Percentiles rank a stretch among this genome's conserved stretches.
Conservation (phyloP, 164 flowering plant species). For the Amborella trichopoda region DNA sequence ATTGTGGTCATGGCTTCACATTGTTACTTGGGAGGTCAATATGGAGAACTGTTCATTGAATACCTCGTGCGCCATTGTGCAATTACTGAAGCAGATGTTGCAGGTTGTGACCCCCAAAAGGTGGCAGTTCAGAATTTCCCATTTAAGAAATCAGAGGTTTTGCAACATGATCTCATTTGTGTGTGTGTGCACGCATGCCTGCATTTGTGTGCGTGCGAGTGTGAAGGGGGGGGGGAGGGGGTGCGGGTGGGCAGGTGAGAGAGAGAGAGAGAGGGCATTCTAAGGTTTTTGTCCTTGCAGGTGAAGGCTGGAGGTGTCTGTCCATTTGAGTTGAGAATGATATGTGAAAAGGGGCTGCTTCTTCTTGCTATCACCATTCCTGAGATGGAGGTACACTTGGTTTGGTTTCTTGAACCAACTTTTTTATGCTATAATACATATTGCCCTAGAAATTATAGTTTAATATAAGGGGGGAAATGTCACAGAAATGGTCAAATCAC, state of each 20-base stretch:
- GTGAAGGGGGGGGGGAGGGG: too few relatives aligned
- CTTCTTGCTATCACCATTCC: conserved; percentile 84
- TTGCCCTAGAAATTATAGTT: too few relatives aligned
- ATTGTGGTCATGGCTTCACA: conserved; percentile 99
- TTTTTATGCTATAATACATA: too few relatives aligned
- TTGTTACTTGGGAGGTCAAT: conserved; percentile 82
- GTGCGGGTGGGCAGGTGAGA: too few relatives aligned
- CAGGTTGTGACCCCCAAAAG: conserved; percentile 26
- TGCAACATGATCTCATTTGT: neutral
- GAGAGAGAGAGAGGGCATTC: too few relatives aligned
- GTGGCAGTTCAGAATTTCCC: conserved; percentile 21
- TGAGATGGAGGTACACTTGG: conserved; percentile 81
- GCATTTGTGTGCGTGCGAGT: too few relatives aligned
- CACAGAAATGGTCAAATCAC: too few relatives aligned
- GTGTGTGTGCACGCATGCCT: too few relatives aligned
- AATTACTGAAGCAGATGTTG: conserved; percentile 38
- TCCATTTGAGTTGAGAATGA: conserved; percentile 47
- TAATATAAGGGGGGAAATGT: too few relatives aligned
- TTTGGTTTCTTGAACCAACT: too few relatives aligned
- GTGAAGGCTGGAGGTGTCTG: conserved; percentile 39
- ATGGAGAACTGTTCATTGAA: conserved; percentile 86
- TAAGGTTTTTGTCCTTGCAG: too few relatives aligned
- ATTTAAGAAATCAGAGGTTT: conserved; percentile 40
- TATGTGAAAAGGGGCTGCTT: conserved; percentile 88
- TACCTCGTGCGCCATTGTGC: conserved; percentile 85